Evolutionary conservation across 192 early-diverging fungal genomes (phyloP).

Genomic region (Kickxella alabastrina): DNA sequence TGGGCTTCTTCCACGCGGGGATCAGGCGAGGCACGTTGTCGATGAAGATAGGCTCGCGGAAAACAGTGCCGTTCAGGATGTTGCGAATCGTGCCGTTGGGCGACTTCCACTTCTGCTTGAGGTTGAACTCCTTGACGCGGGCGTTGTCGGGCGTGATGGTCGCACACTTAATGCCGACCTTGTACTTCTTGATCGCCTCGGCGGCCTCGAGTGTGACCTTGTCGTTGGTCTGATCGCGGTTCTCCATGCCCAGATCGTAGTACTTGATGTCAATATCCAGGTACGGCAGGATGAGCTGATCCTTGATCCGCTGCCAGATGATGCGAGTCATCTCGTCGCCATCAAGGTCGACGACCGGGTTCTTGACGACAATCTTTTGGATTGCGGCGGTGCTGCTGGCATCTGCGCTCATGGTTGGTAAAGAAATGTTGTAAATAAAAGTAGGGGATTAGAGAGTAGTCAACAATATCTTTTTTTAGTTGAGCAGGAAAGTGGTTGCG

Average conservation of each 20-base stretch:
- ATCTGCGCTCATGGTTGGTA: conserved; percentile 42
- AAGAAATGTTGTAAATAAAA: conserved; percentile 3
- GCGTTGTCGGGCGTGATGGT: conserved; percentile 97
- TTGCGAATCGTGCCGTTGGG: conserved; percentile 98
- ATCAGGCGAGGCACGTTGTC: conserved; percentile 88
- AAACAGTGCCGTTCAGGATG: conserved; percentile 94
- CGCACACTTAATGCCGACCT: conserved; percentile 98
- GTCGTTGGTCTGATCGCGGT: conserved; percentile 92
- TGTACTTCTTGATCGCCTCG: conserved; percentile 95
- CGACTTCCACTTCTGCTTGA: conserved; percentile 98
- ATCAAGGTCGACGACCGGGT: conserved; percentile 83
- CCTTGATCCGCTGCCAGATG: conserved; percentile 93
- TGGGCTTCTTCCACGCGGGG: conserved; percentile 92
- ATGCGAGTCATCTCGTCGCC: conserved; percentile 99
- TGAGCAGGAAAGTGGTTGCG: conserved; percentile 1
- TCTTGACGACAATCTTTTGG: conserved; percentile 70
- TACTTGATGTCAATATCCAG: conserved; percentile 92
- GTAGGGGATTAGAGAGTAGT: neutral
- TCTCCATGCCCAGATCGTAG: conserved; percentile 89
- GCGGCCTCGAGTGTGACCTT: conserved; percentile 93
- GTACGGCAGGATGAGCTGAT: conserved; percentile 84
- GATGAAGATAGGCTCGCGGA: conserved; percentile 96
- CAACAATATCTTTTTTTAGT: neutral
- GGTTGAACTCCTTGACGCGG: conserved; percentile 90
- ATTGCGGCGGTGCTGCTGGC: conserved; percentile 25